Evolutionary conservation across 768 basidiomycete genomes (phyloP), one percentile per base, ranked within the genome.

Genomic region (Pulveroboletus sp.): DNA sequence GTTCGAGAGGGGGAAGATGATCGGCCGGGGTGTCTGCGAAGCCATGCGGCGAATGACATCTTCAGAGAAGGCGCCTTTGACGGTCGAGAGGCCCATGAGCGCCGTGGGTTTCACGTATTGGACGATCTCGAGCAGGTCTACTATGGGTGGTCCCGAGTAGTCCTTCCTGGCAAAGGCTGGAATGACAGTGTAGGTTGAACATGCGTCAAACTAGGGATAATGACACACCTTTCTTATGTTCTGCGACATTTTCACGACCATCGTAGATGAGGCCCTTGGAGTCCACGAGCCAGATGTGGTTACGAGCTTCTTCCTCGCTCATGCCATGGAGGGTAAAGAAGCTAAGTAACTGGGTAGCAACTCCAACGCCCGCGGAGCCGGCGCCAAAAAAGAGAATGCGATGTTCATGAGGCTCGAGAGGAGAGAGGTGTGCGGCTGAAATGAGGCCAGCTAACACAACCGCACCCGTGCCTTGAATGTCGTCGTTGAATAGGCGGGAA

Each of bases 1-100:
- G 72, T 95, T 97, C 20, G 89, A 91, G 10, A 95, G 80, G 27
- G 94, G 90, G 77, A 95, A 95, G 65, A 95, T 80, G 72, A 95
- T 93, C 20, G 94, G 94, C 16, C 82, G 79, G 5, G 80, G 73
- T 67, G 94, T 95, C 59, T 87, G 75, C 24, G 77, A 75, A 16
- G 85, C 80, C 92, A 97, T 93, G 1, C 78, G 71, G 53, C 80
- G 72, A 41, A 95, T 79, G 43, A 90, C 84, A 14, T 77, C 74
- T 35, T 82, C 72, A 41, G 72, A 79, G 72, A 95, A 97, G 2
- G 91, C 87, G 27, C 83, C 84, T 80, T 81, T 78, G 59, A 86
- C 82, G 19, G 94, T 94, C n/a, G 90, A 92, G 24, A 95, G 80
- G 20, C 93, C 93, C 56, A 95, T 76, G 31, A 97, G 78, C 11